Evolutionary conservation across 192 early-diverging fungal species (phyloP), one percentile per base, ranked within the genome.

Genomic region (Kickxella alabastrina): DNA sequence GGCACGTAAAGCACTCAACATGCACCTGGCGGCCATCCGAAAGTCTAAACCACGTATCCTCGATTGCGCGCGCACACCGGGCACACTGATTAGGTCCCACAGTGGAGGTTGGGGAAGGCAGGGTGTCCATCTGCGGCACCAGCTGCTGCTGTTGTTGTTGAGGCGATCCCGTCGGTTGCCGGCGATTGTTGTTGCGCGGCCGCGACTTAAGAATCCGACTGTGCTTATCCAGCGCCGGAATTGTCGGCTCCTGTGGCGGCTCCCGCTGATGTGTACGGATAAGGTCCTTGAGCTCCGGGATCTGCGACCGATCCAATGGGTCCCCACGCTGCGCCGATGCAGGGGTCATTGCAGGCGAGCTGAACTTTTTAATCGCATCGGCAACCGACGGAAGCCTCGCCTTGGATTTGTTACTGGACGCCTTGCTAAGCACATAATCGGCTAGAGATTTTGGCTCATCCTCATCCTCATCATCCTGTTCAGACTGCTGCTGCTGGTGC

Each of bases 11-110:
- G 52, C 77, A 79, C 48, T 75, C 77, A 26, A 65, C 65, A 36
- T 79, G 77, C 24, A 79, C 62, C 54, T 79, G 77, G 10, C 77
- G 67, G 10, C 72, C 77, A 32, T 79, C 77, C 4, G 71, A 69
- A 13, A 79, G 68, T 13, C 71, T 47, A 58, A 79, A 70, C 71
- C 72, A 79, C 6, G 72, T 79, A 13, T 75, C 77, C 21, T 62
- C 63, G 22, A 79, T 71, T 14, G 52, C 24, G 5, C 43, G 43
- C 0, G 36, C 17, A 55, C 77, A 79, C 3, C 65, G 62, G 6
- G 77, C 66, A 19, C 77, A 79, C 40, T 57, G 55, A 42, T 71
- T 70, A 10, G 71, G 66, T n/a, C n/a, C n/a, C n/a, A n/a, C n/a
- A n/a, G n/a, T n/a, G n/a, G n/a, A n/a, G n/a, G n/a, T n/a, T n/a